Conservation (phyloP, 495 filamentous ascomycete genomes). For the Amniculicola lignicola region DNA sequence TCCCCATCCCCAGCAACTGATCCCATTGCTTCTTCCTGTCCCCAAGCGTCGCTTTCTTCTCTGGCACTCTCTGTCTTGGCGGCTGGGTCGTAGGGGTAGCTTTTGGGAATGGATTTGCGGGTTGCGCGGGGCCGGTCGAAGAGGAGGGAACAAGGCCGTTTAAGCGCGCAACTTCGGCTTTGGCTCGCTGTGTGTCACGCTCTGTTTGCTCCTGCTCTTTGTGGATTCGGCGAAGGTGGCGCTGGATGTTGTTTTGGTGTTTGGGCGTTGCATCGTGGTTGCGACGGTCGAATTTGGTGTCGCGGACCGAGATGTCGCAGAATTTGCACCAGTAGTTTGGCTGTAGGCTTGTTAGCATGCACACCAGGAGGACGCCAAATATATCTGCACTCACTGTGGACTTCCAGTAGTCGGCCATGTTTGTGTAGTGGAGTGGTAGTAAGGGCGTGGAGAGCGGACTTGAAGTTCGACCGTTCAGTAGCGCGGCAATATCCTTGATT, state of each 20-base stretch:
- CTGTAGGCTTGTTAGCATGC: slow-evolving; percentile 36
- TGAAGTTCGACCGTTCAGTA: background rate
- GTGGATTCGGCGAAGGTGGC: slow-evolving; percentile 85
- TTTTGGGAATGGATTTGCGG: slow-evolving; percentile 16
- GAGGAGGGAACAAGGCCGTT: slow-evolving; percentile 65
- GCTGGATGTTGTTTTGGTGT: slow-evolving; percentile 86
- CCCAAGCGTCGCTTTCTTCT: slow-evolving; percentile 52
- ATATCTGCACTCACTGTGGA: slow-evolving; percentile 61
- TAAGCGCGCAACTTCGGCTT: slow-evolving; percentile 79
- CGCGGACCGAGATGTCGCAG: slow-evolving; percentile 85
- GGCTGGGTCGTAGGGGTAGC: slow-evolving; percentile 7
- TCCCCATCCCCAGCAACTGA: slow-evolving; percentile 82
- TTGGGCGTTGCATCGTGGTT: slow-evolving; percentile 88
- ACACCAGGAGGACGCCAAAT: background rate
- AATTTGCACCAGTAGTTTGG: slow-evolving; percentile 98
- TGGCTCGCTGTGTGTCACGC: slow-evolving; percentile 74
- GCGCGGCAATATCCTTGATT: background rate
- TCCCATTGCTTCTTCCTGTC: slow-evolving; percentile 81
- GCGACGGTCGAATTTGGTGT: slow-evolving; percentile 82
- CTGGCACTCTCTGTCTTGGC: slow-evolving; percentile 4
- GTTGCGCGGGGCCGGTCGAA: slow-evolving; percentile 23
- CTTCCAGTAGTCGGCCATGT: slow-evolving; percentile 98
- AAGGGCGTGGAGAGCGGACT: background rate
- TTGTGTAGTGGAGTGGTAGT: background rate
- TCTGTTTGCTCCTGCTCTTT: slow-evolving; percentile 78